Base-by-base conservation (phyloP, 2,329 filamentous ascomycete species). In the Cadophora gregata region DNA sequence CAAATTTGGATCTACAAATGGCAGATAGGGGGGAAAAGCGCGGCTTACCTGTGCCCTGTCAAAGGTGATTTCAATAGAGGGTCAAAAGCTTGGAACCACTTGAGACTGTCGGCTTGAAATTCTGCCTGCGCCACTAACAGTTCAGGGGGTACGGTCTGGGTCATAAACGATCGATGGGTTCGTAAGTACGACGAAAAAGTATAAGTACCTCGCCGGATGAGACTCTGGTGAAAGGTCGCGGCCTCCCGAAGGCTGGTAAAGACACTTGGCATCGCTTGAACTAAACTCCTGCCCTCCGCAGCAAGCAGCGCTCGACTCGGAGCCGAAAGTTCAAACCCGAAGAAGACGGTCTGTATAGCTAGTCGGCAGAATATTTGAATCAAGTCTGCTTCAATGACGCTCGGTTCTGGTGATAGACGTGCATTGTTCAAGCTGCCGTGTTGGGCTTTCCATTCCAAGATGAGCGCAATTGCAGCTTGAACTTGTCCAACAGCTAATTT, bases 391-490 rank as follows among this genome's bases (percentile, higher is more conserved):
- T 64, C 56, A 29, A 64, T 36, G 21, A 51, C 12, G 21, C 24
- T 24, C 29, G 51, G 51, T 19, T 55, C 42, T 19, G 38, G 31
- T 7, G 60, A 64, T 1, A 29, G 6, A 10, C 50, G 24, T 6
- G 50, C 14, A 24, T 53, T 45, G 55, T 9, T 31, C 36, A 21
- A 19, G 31, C 59, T 9, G 36, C 55, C 9, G 8, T 50, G 27
- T 8, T 62, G 48, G 19, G 62, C 5, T 36, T 65, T 65, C 67
- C 70, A 72, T 16, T 56, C 67, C 55, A 81, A 79, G 67, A 71
- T 67, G 21, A 73, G 62, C 12, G 38, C 45, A 12, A 70, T 61
- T 1, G 67, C 70, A 4, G 59, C 67, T 31, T 67, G 69, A n/a
- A 72, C 66, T 53, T 73, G 70, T 16, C 56, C 53, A 29, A 68